phyloP scores from a whole-genome alignment of 2,329 filamentous ascomycete species.

The Penicillium sp. region DNA sequence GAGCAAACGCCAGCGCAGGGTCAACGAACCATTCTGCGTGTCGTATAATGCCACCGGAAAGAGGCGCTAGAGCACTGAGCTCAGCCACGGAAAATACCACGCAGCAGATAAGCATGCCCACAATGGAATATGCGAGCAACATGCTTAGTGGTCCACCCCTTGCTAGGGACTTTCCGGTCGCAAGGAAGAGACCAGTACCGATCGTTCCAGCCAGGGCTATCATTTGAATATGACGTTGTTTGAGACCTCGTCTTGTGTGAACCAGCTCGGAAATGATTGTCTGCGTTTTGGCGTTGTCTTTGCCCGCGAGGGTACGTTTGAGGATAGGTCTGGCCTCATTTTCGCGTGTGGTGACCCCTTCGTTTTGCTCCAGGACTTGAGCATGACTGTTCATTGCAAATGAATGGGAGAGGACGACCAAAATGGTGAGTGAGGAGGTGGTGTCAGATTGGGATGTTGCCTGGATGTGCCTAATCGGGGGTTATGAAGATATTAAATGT shows the following conservation, averaged over 20 bases:
- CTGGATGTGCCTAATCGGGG: background rate
- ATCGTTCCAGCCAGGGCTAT: slow-evolving; percentile 34
- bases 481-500: background rate
- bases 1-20: background rate
- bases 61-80: background rate
- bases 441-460: background rate
- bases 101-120: slow-evolving; percentile 32
- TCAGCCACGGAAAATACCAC: slow-evolving; percentile 22
- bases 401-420: background rate
- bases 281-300: background rate
- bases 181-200: slow-evolving; percentile 33
- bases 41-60: slow-evolving; percentile 2
- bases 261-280: slow-evolving; percentile 1
- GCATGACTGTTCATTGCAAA: background rate
- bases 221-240: slow-evolving; percentile 31
- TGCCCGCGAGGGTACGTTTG: background rate
- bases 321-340: background rate
- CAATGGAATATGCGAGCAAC: slow-evolving; percentile 33
- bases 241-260: slow-evolving; percentile 18
- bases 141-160: slow-evolving; percentile 27
- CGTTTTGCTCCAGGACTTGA: background rate
- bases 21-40: slow-evolving; percentile 3
- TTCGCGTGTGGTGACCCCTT: background rate
- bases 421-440: background rate
- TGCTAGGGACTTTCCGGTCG: slow-evolving; percentile 26